phyloP scores from a whole-genome alignment of 2,329 filamentous ascomycete genomes.

The Sporothrix pseudoabietina region DNA sequence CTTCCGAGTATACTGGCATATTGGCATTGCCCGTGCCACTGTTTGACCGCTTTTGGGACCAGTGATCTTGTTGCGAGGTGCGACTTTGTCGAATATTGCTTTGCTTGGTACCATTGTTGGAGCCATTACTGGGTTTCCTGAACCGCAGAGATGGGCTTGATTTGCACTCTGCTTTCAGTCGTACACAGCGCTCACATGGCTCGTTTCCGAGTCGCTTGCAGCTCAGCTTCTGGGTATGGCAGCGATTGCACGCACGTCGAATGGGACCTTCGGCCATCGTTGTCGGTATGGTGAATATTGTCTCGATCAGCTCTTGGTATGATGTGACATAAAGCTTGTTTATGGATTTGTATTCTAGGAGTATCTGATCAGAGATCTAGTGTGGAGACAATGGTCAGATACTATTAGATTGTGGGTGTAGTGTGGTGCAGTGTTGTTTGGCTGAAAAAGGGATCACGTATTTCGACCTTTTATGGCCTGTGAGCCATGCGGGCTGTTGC shows the following conservation, averaged over 20 bases:
- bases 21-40: neutral
- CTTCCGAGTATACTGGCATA: neutral
- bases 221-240: slow-evolving; percentile 51
- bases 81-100: slow-evolving; percentile 6
- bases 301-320: neutral
- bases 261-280: slow-evolving; percentile 34
- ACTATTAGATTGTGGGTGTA: neutral
- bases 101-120: slow-evolving; percentile 32
- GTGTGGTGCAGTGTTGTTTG: neutral
- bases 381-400: neutral
- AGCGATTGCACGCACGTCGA: slow-evolving; percentile 52
- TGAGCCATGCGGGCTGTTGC: neutral
- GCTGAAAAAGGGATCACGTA: neutral
- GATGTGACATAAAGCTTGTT: neutral
- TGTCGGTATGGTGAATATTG: neutral
- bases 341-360: neutral
- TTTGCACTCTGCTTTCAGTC: slow-evolving; percentile 48
- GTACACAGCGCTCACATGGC: slow-evolving; percentile 48
- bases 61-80: neutral
- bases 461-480: neutral
- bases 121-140: slow-evolving; percentile 31
- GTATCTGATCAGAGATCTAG: neutral
- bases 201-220: slow-evolving; percentile 48
- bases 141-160: slow-evolving; percentile 47
- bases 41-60: neutral